phyloP scores from a whole-genome alignment of 495 filamentous ascomycete species.

The Xylaria telfairii region DNA sequence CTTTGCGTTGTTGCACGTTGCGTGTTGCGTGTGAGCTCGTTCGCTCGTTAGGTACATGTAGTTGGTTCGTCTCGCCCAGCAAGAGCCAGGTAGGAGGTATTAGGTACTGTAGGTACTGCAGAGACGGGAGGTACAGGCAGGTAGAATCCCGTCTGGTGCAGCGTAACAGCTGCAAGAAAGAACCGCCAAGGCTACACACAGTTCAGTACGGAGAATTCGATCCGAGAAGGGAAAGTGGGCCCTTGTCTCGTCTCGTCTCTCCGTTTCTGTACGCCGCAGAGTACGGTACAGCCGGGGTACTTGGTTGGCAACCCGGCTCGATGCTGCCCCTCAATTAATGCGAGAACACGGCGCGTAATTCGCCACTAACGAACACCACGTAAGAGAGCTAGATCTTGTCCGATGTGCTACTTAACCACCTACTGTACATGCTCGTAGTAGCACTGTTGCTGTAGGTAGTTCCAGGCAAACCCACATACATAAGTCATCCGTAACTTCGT shows the following conservation, averaged over 20 bases:
- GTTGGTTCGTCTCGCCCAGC: background rate
- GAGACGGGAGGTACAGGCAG: background rate
- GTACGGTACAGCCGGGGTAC: background rate
- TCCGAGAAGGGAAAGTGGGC: background rate
- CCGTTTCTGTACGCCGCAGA: conserved; percentile 3
- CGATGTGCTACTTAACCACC: background rate
- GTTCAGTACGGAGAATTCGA: conserved; percentile 18
- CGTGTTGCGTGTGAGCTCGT: background rate
- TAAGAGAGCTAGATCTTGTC: background rate
- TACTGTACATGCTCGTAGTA: background rate
- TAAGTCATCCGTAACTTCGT: background rate
- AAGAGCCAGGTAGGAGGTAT: too few species aligned
- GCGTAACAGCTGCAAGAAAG: background rate
- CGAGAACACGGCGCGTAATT: background rate
- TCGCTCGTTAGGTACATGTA: conserved; percentile 7
- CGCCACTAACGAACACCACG: conserved; percentile 10
- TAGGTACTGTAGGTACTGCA: too few species aligned
- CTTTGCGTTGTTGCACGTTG: background rate
- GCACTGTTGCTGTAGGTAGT: background rate
- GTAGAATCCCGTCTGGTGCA: background rate
- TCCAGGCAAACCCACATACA: background rate
- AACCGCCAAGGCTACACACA: background rate
- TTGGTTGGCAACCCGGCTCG: background rate
- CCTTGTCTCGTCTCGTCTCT: background rate
- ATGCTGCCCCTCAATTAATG: conserved; percentile 21